These are phyloP conservation scores for Ophiostoma australiae DNA, from an alignment of 2,329 filamentous ascomycete species.

Conservation along the genomic window DNA sequence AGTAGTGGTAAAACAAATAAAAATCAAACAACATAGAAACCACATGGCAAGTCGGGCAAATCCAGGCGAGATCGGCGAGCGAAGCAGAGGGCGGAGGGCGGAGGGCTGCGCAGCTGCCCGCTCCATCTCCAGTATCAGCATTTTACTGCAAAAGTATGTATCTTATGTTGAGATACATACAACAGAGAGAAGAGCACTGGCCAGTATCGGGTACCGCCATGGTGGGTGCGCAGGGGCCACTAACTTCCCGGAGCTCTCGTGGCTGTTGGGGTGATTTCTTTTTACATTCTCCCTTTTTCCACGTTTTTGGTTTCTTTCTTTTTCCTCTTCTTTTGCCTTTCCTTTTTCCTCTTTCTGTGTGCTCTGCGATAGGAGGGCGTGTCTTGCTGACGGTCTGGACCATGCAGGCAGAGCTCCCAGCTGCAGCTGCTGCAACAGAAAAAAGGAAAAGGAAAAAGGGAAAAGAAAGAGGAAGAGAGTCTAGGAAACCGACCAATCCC, in stretches of 20 bases:
- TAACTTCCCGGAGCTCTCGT: not conserved
- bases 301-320: not conserved
- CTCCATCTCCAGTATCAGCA: not conserved
- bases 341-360: not conserved
- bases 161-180: not conserved
- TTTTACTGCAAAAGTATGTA: not conserved
- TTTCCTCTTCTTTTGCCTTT: not conserved
- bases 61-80: not conserved
- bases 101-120: not conserved
- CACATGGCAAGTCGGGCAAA: not conserved
- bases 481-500: slow-evolving; percentile 21
- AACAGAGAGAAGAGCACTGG: not conserved
- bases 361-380: not conserved
- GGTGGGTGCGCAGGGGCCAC: not conserved
- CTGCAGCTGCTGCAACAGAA: not conserved
- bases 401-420: not conserved
- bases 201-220: not conserved
- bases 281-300: not conserved
- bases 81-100: not conserved
- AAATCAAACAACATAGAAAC: not conserved
- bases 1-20: not conserved
- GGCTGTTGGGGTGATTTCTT: not conserved
- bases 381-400: not conserved
- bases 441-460: not conserved
- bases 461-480: not conserved